Percentiles rank a stretch among this genome's conserved stretches.
These are phyloP conservation scores for Thuja plicata DNA, from an alignment of 83 land plant genomes.

Conservation along the genomic window DNA sequence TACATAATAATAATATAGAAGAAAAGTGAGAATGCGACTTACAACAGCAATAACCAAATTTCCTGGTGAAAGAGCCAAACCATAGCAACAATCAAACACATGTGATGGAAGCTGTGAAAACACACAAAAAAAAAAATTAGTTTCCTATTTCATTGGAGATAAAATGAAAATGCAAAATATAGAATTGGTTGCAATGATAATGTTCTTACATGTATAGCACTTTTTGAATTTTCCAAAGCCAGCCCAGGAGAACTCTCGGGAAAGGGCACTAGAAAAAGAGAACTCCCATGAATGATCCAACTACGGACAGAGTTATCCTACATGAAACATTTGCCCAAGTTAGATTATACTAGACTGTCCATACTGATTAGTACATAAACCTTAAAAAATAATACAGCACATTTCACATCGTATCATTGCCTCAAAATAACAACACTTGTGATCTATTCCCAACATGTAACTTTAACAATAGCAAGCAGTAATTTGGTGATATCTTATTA, in stretches of 20 bases:
- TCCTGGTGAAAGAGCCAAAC: constrained; percentile 57
- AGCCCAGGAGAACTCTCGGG: constrained; percentile 26
- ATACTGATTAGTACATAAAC: not conserved
- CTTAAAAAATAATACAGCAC: not conserved
- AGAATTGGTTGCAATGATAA: not conserved
- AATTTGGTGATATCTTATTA: not conserved
- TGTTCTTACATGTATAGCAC: not conserved
- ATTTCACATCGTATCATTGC: not conserved
- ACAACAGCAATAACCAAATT: constrained; percentile 54
- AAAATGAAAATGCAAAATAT: not conserved
- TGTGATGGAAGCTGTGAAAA: constrained; percentile 37
- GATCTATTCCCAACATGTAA: not conserved
- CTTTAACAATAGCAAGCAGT: not conserved
- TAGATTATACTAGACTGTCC: not conserved
- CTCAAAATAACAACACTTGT: not conserved
- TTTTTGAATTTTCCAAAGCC: constrained; percentile 8
- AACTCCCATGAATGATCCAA: constrained; percentile 38
- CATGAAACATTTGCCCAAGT: not conserved
- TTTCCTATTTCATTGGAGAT: not conserved
- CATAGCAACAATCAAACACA: constrained; percentile 49
- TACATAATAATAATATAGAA: not conserved
- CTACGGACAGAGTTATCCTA: constrained; percentile 53
- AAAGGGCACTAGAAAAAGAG: constrained; percentile 32
- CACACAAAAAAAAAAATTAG: not conserved
- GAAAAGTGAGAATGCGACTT: constrained; percentile 5